phyloP scores from a whole-genome alignment of 495 filamentous ascomycete genomes.

The Xylaria longipes region DNA sequence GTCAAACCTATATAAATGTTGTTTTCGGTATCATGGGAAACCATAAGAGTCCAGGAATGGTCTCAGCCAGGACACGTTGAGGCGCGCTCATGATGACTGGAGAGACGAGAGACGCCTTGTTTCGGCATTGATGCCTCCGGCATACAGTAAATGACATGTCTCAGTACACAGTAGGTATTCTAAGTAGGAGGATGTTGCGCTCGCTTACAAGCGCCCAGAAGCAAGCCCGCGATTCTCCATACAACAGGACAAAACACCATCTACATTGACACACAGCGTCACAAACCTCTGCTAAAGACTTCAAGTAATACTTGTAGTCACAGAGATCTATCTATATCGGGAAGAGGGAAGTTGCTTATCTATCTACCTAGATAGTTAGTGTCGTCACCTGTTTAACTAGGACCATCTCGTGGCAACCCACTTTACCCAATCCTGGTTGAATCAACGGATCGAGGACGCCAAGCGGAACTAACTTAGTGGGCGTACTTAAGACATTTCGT shows the following conservation, averaged over 20 bases:
- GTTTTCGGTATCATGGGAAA: background rate
- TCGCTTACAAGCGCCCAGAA: slow-evolving; percentile 2
- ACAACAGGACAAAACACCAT: background rate
- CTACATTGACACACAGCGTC: background rate
- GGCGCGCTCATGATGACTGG: background rate
- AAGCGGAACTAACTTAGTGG: slow-evolving; percentile 13
- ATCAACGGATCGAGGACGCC: background rate
- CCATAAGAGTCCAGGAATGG: background rate
- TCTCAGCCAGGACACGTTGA: background rate
- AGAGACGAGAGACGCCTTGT: background rate
- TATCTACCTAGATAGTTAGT: background rate
- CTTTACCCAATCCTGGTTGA: slow-evolving; percentile 6
- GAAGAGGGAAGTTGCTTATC: slow-evolving; percentile 15
- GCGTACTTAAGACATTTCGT: slow-evolving; percentile 2
- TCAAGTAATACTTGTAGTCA: background rate
- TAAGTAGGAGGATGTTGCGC: background rate
- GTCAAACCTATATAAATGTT: background rate
- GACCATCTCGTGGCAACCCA: slow-evolving; percentile 16
- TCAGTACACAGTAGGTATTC: background rate
- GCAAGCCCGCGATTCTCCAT: background rate
- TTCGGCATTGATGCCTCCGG: background rate
- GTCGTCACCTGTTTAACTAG: background rate
- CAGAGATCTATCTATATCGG: slow-evolving; percentile 11
- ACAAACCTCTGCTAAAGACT: background rate
- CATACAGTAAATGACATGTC: background rate